These are phyloP conservation scores for Chromosphaera perkinsii DNA, from an alignment of 208 protist genomes.

Conservation along the genomic window DNA sequence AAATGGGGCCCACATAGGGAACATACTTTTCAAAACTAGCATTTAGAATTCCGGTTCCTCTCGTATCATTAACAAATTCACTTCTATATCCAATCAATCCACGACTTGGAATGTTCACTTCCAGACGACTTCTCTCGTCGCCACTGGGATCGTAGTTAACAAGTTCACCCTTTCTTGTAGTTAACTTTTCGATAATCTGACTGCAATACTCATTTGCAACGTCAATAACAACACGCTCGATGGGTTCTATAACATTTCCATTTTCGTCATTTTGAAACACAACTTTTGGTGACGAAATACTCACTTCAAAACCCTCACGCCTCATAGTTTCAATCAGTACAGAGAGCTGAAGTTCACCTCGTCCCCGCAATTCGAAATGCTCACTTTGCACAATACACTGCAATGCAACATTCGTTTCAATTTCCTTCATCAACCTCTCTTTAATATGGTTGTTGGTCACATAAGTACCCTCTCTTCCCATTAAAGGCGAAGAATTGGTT, in stretches of 20 bases:
- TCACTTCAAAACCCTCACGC: conserved; percentile 90
- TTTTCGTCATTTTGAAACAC: conserved; percentile 60
- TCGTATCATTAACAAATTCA: conserved; percentile 47
- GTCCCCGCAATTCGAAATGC: conserved; percentile 70
- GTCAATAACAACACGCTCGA: conserved; percentile 66
- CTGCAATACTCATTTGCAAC: conserved; percentile 48
- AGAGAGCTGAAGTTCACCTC: conserved; percentile 90
- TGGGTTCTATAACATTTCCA: conserved; percentile 50
- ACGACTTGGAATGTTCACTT: conserved; percentile 40
- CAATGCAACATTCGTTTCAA: conserved; percentile 80
- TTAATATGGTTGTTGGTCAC: conserved; percentile 58
- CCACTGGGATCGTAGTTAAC: conserved; percentile 38
- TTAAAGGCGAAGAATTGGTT: conserved; percentile 76
- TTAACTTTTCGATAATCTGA: conserved; percentile 49
- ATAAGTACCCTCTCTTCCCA: conserved; percentile 66
- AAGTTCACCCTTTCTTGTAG: conserved; percentile 18
- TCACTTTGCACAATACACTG: conserved; percentile 8
- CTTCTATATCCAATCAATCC: conserved; percentile 51
- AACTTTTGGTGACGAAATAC: conserved; percentile 82
- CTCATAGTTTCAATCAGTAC: conserved; percentile 94
- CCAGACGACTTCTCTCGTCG: conserved; percentile 38
- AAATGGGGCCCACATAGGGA: conserved; percentile 41
- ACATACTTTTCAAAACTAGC: conserved; percentile 42
- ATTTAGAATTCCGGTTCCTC: conserved; percentile 53
- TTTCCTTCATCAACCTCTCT: conserved; percentile 64